Percentiles rank a stretch among this genome's conserved stretches.
Evolutionary conservation across 2,329 filamentous ascomycete genomes (phyloP).

Genomic region (Diaporthe ilicicola): DNA sequence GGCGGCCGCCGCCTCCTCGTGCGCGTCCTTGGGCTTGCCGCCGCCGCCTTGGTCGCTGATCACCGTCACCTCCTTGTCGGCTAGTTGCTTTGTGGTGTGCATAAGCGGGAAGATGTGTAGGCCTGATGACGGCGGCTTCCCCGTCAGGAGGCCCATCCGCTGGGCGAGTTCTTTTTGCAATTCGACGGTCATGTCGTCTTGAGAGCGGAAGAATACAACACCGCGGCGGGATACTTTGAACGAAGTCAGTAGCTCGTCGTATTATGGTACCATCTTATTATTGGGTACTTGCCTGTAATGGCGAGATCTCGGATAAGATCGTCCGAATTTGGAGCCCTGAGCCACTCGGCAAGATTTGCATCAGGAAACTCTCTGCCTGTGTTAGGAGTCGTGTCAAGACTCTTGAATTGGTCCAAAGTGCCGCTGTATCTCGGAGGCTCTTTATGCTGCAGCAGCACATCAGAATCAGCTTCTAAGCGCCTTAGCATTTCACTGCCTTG

Average conservation of each 20-base stretch:
- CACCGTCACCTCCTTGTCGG: constrained; percentile 60
- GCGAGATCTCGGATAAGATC: constrained; percentile 67
- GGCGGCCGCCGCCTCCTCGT: background rate
- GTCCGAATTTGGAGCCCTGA: constrained; percentile 64
- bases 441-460: background rate
- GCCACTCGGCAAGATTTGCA: constrained; percentile 60
- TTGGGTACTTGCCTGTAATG: constrained; percentile 58
- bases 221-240: constrained; percentile 71
- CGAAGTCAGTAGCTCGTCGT: background rate
- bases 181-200: constrained; percentile 67
- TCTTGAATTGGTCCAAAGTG: constrained; percentile 40
- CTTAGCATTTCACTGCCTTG: background rate
- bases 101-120: constrained; percentile 68
- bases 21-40: background rate
- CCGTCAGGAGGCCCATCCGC: constrained; percentile 65
- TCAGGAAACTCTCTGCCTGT: constrained; percentile 46
- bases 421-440: constrained; percentile 6
- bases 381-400: constrained; percentile 43
- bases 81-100: constrained; percentile 28
- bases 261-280: background rate
- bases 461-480: background rate
- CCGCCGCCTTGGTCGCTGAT: constrained; percentile 59
- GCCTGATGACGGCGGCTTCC: constrained; percentile 62
- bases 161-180: constrained; percentile 73
- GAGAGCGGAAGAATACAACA: constrained; percentile 75